These are phyloP conservation scores for Pichia kluyveri DNA, from an alignment of 805 yeast species.

Conservation along the genomic window DNA sequence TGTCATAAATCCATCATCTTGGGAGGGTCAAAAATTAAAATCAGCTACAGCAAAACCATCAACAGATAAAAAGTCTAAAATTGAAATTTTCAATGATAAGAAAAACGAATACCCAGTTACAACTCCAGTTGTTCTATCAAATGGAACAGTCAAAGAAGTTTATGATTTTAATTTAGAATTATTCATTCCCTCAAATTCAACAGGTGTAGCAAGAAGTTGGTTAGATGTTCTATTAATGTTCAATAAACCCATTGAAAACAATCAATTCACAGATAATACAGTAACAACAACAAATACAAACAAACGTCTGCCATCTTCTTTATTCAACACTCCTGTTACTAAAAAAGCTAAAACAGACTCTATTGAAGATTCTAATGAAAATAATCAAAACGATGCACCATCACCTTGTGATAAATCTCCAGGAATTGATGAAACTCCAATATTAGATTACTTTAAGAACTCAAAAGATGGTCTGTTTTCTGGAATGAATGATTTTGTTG, in stretches of 20 bases:
- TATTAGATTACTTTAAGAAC: constrained; percentile 6
- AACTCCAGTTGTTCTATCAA: constrained; percentile 39
- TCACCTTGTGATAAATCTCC: constrained; percentile 11
- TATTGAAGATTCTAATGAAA: not conserved
- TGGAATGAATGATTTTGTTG: not conserved
- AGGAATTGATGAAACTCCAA: constrained; percentile 7
- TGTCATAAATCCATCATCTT: constrained; percentile 39
- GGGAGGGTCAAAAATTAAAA: constrained; percentile 55
- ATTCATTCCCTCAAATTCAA: constrained; percentile 31
- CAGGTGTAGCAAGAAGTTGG: constrained; percentile 22
- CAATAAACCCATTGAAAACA: not conserved
- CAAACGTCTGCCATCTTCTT: not conserved
- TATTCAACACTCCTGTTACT: not conserved
- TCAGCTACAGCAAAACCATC: constrained; percentile 25
- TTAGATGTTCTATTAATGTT: constrained; percentile 46
- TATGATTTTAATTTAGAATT: constrained; percentile 53
- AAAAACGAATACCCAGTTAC: constrained; percentile 31
- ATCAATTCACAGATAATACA: not conserved
- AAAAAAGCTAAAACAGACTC: not conserved
- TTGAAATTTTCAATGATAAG: constrained; percentile 33
- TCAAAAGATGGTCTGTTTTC: constrained; percentile 7
- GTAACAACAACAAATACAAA: not conserved
- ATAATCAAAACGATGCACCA: not conserved
- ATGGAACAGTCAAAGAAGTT: constrained; percentile 52
- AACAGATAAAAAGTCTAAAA: constrained; percentile 1